Conservation (phyloP, 495 filamentous ascomycete genomes). For the Hypoxylon perforatum region DNA sequence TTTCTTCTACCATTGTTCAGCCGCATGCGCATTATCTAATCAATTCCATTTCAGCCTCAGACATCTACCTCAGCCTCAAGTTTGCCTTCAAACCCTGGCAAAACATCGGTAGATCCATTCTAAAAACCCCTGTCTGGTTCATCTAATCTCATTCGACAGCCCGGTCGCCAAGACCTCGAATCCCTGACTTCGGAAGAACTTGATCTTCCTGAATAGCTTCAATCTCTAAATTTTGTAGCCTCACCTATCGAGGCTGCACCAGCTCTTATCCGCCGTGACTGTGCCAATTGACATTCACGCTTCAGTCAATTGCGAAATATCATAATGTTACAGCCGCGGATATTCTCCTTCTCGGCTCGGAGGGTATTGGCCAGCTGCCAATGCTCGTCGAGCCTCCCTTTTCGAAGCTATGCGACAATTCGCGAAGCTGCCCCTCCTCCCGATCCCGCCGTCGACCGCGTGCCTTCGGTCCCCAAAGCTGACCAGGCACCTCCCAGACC, state of each 20-base stretch:
- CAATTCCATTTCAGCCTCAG: not conserved
- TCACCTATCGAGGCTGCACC: slow-evolving; percentile 25
- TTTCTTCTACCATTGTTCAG: slow-evolving; percentile 3
- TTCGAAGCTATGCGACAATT: slow-evolving; percentile 67
- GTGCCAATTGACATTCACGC: slow-evolving; percentile 24
- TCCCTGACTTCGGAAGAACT: slow-evolving; percentile 41
- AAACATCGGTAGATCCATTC: slow-evolving; percentile 23
- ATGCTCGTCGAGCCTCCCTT: slow-evolving; percentile 51
- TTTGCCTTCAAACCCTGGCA: not conserved
- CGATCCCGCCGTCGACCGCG: slow-evolving; percentile 48
- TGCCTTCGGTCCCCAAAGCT: slow-evolving; percentile 50
- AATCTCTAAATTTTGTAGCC: slow-evolving; percentile 38
- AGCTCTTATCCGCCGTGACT: slow-evolving; percentile 5
- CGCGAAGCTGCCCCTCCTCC: slow-evolving; percentile 52
- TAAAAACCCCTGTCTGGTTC: too few relatives aligned
- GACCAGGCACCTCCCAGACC: slow-evolving; percentile 42
- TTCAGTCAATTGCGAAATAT: slow-evolving; percentile 27
- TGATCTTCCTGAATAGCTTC: slow-evolving; percentile 42
- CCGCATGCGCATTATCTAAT: slow-evolving; percentile 4
- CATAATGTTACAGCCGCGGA: slow-evolving; percentile 73
- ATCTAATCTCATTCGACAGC: not conserved
- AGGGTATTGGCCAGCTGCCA: slow-evolving; percentile 56
- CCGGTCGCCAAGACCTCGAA: slow-evolving; percentile 9
- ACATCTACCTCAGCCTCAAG: not conserved
- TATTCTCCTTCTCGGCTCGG: slow-evolving; percentile 63